Conservation (phyloP, 106 monocot genomes). For the Dioscorea dumetorum region DNA sequence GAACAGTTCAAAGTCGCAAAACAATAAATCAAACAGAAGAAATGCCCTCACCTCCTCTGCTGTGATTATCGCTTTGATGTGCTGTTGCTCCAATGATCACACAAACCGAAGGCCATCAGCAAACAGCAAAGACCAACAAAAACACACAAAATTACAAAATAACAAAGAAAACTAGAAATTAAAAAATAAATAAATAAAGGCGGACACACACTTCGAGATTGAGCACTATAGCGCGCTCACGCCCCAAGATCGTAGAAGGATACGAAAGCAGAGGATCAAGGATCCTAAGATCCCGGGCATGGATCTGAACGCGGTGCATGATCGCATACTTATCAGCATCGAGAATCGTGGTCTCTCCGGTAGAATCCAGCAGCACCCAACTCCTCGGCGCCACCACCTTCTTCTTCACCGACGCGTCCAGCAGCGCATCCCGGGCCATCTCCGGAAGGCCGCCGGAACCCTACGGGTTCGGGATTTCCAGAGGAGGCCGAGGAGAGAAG, state of each 20-base stretch:
- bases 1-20: too few relatives aligned
- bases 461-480: too few relatives aligned
- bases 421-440: constrained; percentile 15
- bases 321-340: constrained; percentile 93
- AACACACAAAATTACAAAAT: neutral
- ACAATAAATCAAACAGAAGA: too few relatives aligned
- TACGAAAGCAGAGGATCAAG: constrained; percentile 86
- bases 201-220: constrained; percentile 68
- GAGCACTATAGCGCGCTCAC: constrained; percentile 87
- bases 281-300: constrained; percentile 79
- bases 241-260: constrained; percentile 85
- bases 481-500: neutral
- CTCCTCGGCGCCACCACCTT: constrained; percentile 44
- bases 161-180: neutral
- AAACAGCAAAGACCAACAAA: neutral
- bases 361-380: constrained; percentile 68
- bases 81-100: constrained; percentile 28
- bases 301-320: constrained; percentile 86
- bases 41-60: constrained; percentile 55
- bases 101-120: neutral
- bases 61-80: constrained; percentile 93
- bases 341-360: constrained; percentile 52
- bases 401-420: constrained; percentile 34
- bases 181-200: neutral
- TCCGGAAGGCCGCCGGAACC: neutral